Conservation (phyloP, 164 flowering plant genomes). For the Annona squamosa region DNA sequence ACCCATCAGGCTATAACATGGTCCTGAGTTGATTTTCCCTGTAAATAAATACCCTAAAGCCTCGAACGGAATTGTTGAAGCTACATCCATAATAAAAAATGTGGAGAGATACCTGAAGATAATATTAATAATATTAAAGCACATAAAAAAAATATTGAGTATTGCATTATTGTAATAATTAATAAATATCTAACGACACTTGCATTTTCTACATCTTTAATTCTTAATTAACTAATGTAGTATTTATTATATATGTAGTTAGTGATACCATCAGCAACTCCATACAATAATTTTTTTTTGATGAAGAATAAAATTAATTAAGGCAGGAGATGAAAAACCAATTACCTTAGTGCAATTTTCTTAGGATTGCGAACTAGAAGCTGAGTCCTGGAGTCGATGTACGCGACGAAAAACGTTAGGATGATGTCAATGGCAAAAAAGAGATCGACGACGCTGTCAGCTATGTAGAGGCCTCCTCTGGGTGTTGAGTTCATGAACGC, state of each 20-base stretch:
- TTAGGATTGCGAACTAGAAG: conserved; percentile 50
- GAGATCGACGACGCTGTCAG: conserved; percentile 55
- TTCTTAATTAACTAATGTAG: too few relatives aligned
- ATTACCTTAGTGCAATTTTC: conserved; percentile 63
- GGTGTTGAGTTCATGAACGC: conserved; percentile 51
- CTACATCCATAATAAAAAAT: conserved; percentile 91
- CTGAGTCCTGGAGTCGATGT: conserved; percentile 60
- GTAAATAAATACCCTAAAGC: conserved; percentile 47
- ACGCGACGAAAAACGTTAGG: conserved; percentile 76
- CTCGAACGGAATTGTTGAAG: conserved; percentile 82
- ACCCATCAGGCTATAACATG: conserved; percentile 52
- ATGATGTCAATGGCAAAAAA: conserved; percentile 68
- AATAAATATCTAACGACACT: too few relatives aligned
- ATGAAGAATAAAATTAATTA: too few relatives aligned
- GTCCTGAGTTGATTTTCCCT: conserved; percentile 35
- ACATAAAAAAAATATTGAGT: too few relatives aligned
- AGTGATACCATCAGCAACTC: too few relatives aligned
- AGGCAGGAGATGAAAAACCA: not conserved
- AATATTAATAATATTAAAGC: not conserved
- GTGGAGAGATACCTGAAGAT: conserved; percentile 64
- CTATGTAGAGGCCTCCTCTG: conserved; percentile 36
- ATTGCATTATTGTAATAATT: too few relatives aligned
- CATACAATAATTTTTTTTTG: too few relatives aligned
- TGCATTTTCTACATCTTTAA: too few relatives aligned
- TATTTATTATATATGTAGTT: too few relatives aligned